Conservation (phyloP, 768 basidiomycete species). For the Pleurotus citrinopileatus region DNA sequence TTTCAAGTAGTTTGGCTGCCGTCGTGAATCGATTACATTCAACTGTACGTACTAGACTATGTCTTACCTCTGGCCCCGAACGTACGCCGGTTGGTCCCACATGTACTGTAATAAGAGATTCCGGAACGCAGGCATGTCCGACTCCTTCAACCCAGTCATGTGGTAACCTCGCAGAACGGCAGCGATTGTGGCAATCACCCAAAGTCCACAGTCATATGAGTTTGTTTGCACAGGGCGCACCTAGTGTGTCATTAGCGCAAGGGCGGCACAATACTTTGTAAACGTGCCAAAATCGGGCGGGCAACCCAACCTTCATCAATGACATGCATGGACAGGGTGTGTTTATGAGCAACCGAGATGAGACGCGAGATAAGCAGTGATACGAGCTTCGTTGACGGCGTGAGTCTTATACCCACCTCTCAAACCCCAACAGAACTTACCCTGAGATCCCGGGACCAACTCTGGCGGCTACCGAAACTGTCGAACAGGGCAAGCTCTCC, state of each 20-base stretch:
- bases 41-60: no score
- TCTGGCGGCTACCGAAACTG: slow-evolving; percentile 20
- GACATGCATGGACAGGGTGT: slow-evolving; percentile 8
- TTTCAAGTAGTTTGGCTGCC: no score
- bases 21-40: no score
- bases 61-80: no score
- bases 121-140: slow-evolving; percentile 17
- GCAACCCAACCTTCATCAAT: slow-evolving; percentile 13
- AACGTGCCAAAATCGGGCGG: slow-evolving; percentile 3
- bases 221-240: slow-evolving; percentile 12
- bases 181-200: slow-evolving; percentile 20
- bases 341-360: slow-evolving; percentile 8
- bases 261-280: neutral
- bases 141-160: slow-evolving; percentile 12
- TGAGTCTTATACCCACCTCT: neutral
- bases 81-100: no score
- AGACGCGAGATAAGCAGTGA: slow-evolving; percentile 9
- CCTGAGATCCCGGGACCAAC: slow-evolving; percentile 13
- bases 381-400: neutral
- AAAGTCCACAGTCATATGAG: slow-evolving; percentile 21
- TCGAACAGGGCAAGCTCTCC: slow-evolving; percentile 26
- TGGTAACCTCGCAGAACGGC: slow-evolving; percentile 19
- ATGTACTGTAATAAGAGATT: no score
- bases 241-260: neutral
- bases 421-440: neutral